Conservation (phyloP, 2,329 filamentous ascomycete genomes). For the Gliomastix tumulicola region DNA sequence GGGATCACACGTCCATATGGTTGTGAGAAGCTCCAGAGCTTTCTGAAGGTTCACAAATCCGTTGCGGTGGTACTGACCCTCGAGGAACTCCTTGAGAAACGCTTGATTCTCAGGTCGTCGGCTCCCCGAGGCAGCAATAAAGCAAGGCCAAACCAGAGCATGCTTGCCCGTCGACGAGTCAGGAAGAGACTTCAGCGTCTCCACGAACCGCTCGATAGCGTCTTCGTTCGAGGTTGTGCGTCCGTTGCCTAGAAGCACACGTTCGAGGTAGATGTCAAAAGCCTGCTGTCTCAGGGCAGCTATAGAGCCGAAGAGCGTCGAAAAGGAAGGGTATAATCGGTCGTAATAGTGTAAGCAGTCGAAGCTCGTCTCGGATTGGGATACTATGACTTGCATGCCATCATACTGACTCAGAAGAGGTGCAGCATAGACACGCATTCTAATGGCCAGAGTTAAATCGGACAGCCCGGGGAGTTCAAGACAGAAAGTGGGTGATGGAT, state of each 20-base stretch:
- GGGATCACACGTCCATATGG: conserved; percentile 2
- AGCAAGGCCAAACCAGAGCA: conserved; percentile 5
- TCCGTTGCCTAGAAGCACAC: neutral
- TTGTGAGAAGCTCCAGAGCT: conserved; percentile 3
- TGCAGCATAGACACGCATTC: conserved; percentile 3
- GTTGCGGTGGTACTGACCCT: conserved; percentile 1
- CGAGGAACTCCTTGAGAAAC: conserved; percentile 1
- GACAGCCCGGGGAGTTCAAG: no score
- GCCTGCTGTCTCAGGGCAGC: neutral
- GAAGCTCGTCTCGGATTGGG: conserved; percentile 1
- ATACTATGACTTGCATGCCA: neutral
- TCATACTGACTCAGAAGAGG: conserved; percentile 1
- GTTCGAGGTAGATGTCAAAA: conserved; percentile 3
- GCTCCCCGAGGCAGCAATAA: conserved; percentile 4
- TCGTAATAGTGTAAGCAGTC: conserved; percentile 1
- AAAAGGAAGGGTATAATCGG: neutral
- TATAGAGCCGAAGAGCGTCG: neutral
- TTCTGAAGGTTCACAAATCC: conserved; percentile 3
- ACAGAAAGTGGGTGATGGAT: no score
- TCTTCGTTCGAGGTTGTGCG: neutral
- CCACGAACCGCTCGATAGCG: conserved; percentile 1
- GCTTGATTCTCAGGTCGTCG: neutral
- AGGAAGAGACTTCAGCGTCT: neutral
- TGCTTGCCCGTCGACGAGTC: conserved; percentile 1
- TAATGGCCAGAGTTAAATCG: neutral